Percentiles rank a stretch among this genome's conserved stretches.
These are phyloP conservation scores for Solanum ossicruentum DNA, from an alignment of 257 asterid species.

Conservation along the genomic window DNA sequence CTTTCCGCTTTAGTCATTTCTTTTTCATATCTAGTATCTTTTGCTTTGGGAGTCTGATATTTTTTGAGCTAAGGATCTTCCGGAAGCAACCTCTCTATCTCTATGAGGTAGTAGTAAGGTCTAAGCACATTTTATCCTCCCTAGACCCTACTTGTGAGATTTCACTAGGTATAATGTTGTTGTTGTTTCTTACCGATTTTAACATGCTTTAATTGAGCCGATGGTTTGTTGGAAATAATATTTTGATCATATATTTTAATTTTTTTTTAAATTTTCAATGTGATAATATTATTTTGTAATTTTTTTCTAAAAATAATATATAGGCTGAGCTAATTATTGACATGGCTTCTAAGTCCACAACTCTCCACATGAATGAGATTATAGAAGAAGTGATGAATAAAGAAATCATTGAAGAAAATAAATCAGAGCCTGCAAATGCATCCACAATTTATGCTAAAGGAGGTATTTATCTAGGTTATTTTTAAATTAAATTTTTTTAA, in stretches of 20 bases:
- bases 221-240: too few species aligned
- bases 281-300: background rate
- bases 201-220: too few species aligned
- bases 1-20: too few species aligned
- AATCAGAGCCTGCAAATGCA: background rate
- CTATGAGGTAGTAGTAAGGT: background rate
- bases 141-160: too few species aligned
- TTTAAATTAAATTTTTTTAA: background rate
- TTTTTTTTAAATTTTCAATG: background rate
- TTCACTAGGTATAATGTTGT: too few species aligned
- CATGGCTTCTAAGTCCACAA: background rate
- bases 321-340: conserved; percentile 12
- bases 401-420: background rate
- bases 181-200: too few species aligned
- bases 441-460: conserved; percentile 1
- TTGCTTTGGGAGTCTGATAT: too few species aligned
- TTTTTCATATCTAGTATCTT: too few species aligned
- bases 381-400: background rate
- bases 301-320: background rate
- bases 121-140: too few species aligned
- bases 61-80: background rate
- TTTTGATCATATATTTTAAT: background rate
- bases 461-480: background rate
- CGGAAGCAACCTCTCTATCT: background rate
- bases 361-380: background rate